Evolutionary conservation across 805 yeast genomes (phyloP), one percentile per base, ranked within the genome.

Genomic region (Wickerhamomyces bisporus): DNA sequence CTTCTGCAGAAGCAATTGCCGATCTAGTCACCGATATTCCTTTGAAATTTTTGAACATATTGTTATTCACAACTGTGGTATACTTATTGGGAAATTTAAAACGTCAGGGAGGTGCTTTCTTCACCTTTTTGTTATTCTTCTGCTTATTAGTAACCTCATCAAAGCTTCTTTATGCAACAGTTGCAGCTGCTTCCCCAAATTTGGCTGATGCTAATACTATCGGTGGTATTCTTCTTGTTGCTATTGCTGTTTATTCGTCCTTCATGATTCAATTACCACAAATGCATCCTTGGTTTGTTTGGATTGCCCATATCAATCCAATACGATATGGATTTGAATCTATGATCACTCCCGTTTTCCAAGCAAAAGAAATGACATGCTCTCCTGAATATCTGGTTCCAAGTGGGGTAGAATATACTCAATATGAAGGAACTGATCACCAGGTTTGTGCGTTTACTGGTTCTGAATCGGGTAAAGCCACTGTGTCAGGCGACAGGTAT

Each of bases 261-360:
- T 77, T 66, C 54, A 70, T 78, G 61, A 70, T 79, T 45, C 84
- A 82, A 36, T 57, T 73, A 24, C 70, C 71, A 1, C 62, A 67
- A n/a, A 74, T 79, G 79, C 77, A 73, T 44, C 77, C 75, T 26
- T 82, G 88, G 88, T 78, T 79, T 47, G 69, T 74, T 39, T 79
- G 84, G 82, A 64, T 79, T 36, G 68, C 75, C 27, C 77, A 71
- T 45, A 47, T 76, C 21, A 69, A 79, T 45, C 84, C 85, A 1
- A 55, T 77, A 28, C 64, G 68, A 43, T 79, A 70, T 47, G 72
- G 71, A 0, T 76, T 75, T 56, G 91, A 84, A 53, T 59, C 81
- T 0, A 61, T 83, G 48, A 65, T 83, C 66, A 68, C 72, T 11
- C 76, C 75, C 47, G 88, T 84, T 55, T 79, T 83, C 55, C 74